phyloP scores from a whole-genome alignment of 306 rosid genomes.

The Quercus wislizeni region DNA sequence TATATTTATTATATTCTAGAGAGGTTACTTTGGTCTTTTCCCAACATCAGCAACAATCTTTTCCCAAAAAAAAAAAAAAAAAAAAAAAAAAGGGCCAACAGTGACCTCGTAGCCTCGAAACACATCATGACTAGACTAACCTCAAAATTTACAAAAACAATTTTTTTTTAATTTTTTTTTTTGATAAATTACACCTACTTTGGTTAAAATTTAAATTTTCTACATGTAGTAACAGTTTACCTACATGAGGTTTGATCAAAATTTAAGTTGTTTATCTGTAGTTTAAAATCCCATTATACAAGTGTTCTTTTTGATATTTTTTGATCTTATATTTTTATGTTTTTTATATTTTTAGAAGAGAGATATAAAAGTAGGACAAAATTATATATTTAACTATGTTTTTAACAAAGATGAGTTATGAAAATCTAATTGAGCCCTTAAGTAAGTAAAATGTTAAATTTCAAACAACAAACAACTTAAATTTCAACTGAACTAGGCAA shows the following conservation, averaged over 20 bases:
- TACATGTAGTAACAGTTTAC: accelerated
- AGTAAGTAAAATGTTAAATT: too few relatives aligned
- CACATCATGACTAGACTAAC: background rate
- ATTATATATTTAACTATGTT: too few relatives aligned
- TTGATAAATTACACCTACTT: too few relatives aligned
- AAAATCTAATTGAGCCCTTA: accelerated
- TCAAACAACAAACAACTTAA: accelerated
- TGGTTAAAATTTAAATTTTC: too few relatives aligned
- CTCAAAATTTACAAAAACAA: background rate
- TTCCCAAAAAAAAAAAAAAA: too few relatives aligned
- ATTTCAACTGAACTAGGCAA: too few relatives aligned
- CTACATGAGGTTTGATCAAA: accelerated
- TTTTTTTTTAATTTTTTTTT: too few relatives aligned
- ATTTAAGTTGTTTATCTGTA: accelerated
- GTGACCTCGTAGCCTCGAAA: background rate
- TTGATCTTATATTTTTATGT: too few relatives aligned
- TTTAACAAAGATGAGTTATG: accelerated
- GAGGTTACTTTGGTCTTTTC: background rate
- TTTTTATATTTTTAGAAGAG: too few relatives aligned
- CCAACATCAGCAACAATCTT: background rate
- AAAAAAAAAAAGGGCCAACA: background rate
- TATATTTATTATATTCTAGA: too few relatives aligned
- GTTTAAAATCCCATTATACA: accelerated
- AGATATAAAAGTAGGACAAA: too few relatives aligned
- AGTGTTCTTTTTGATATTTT: too few relatives aligned